Evolutionary conservation across 495 filamentous ascomycete species (phyloP).

Genomic region (Xylaria castorea): DNA sequence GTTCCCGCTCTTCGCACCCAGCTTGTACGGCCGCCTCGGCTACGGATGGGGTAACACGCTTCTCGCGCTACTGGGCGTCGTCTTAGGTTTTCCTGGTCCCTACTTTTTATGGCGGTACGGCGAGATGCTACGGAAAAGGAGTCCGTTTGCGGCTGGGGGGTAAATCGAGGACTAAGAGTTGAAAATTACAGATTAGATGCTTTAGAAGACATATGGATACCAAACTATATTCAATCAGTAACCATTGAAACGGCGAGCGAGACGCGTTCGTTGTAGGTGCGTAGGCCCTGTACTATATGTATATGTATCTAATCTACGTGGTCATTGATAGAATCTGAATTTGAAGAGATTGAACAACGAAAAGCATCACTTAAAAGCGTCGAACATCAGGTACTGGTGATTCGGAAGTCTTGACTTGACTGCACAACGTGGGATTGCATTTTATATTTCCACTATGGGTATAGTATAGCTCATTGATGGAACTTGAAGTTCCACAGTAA

Average conservation of each 20-base stretch:
- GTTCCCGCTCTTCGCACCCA: constrained; percentile 79
- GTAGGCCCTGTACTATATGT: neutral
- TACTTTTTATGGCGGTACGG: constrained; percentile 59
- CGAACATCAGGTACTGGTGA: neutral
- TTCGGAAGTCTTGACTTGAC: neutral
- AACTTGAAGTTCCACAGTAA: neutral
- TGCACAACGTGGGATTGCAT: neutral
- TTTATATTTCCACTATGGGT: neutral
- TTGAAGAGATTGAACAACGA: neutral
- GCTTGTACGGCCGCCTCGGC: constrained; percentile 63
- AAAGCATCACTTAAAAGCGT: neutral
- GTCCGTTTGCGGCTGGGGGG: constrained; percentile 69
- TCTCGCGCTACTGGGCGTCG: constrained; percentile 60
- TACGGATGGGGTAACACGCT: constrained; percentile 65
- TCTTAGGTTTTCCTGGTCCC: constrained; percentile 56
- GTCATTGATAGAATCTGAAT: neutral
- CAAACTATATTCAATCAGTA: neutral
- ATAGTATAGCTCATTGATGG: neutral
- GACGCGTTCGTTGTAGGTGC: neutral
- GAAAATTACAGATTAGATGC: neutral
- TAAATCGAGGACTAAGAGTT: constrained; percentile 18
- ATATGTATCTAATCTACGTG: neutral
- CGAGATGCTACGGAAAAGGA: constrained; percentile 58
- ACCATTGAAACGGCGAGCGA: neutral
- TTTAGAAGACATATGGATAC: neutral